Percentiles rank a stretch among this genome's conserved stretches.
phyloP scores from a whole-genome alignment of 352 stramenopile genomes.

The Phytophthora colocasiae region DNA sequence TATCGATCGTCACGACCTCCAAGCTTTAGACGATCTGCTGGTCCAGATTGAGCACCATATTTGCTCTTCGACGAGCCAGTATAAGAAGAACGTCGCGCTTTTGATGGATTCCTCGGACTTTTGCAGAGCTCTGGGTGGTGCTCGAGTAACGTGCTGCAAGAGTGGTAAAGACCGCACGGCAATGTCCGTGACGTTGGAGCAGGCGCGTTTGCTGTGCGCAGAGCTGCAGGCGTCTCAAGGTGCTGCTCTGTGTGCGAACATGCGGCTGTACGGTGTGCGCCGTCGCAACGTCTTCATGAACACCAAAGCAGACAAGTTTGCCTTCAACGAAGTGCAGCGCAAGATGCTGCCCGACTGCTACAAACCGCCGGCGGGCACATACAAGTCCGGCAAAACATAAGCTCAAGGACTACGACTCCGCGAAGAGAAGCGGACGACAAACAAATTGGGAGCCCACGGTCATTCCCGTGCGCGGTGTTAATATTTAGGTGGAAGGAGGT shows the following conservation, averaged over 20 bases:
- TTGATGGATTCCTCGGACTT: conserved; percentile 87
- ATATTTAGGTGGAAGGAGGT: conserved; percentile 35
- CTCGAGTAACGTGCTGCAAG: conserved; percentile 97
- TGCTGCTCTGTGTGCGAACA: conserved; percentile 68
- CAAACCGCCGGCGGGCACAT: conserved; percentile 82
- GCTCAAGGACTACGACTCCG: conserved; percentile 26
- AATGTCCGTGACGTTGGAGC: conserved; percentile 97
- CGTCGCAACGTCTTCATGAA: conserved; percentile 88
- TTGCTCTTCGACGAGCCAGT: conserved; percentile 66
- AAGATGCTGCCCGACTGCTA: conserved; percentile 88
- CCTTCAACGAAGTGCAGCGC: conserved; percentile 90
- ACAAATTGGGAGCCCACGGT: conserved; percentile 12
- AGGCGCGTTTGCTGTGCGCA: conserved; percentile 71
- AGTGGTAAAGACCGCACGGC: conserved; percentile 97
- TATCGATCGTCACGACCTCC: conserved; percentile 45
- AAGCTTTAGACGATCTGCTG: conserved; percentile 72
- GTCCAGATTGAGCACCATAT: conserved; percentile 81
- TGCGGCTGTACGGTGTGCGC: conserved; percentile 78
- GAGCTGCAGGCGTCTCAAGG: conserved; percentile 66
- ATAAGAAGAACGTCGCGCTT: conserved; percentile 85
- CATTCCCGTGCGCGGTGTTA: conserved; percentile 25
- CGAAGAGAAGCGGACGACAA: conserved; percentile 30
- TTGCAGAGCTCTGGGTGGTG: conserved; percentile 88
- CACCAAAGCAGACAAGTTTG: conserved; percentile 86
- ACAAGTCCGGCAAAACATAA: conserved; percentile 86